Evolutionary conservation across 177 flowering plant species (phyloP).

Genomic region (Vitis hybrid): DNA sequence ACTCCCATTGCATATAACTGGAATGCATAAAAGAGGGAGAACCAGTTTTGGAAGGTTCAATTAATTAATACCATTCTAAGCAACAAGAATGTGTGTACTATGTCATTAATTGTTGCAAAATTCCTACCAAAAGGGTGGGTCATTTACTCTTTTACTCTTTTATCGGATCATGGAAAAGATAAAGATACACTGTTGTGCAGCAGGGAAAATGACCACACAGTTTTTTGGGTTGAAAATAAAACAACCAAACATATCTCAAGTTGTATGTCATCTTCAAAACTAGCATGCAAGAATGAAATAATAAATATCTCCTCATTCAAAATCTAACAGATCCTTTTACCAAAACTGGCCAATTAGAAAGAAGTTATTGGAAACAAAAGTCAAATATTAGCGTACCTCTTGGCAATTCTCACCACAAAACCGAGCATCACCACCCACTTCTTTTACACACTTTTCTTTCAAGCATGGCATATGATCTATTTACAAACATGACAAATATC

Average conservation of each 20-base stretch:
- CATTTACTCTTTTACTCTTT: too few species aligned
- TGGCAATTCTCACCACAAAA: conserved; percentile 76
- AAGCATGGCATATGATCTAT: conserved; percentile 81
- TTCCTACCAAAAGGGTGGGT: too few species aligned
- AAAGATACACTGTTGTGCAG: too few species aligned
- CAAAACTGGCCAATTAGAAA: conserved; percentile 2
- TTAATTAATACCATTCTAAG: too few species aligned
- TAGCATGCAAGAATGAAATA: not conserved
- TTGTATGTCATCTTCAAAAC: not conserved
- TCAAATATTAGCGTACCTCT: conserved; percentile 46
- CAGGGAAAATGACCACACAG: not conserved
- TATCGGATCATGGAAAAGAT: too few species aligned
- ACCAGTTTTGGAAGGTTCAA: too few species aligned
- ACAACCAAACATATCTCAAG: not conserved
- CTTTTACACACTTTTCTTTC: conserved; percentile 28
- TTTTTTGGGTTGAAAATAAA: not conserved
- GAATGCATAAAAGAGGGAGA: too few species aligned
- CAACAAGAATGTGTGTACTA: too few species aligned
- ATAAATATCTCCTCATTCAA: not conserved
- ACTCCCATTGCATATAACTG: too few species aligned
- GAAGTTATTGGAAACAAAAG: not conserved
- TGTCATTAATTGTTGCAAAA: too few species aligned
- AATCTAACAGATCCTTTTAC: not conserved
- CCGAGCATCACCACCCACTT: conserved; percentile 47
- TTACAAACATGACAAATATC: conserved; percentile 13